Evolutionary conservation across 805 yeast genomes (phyloP).

Genomic region (Candida michaelii): DNA sequence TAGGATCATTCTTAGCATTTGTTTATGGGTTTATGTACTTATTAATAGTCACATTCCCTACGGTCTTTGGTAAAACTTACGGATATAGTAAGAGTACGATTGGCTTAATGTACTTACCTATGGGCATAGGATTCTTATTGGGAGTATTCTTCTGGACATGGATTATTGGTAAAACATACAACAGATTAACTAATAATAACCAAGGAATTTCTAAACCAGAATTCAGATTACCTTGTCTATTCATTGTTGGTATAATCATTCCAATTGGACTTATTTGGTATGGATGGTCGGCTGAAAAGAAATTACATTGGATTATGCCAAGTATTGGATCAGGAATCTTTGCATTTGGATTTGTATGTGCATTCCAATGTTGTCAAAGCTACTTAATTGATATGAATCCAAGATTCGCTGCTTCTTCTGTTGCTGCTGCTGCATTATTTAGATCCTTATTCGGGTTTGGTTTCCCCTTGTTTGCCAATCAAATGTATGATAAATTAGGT

Average conservation of each 20-base stretch:
- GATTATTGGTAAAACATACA: constrained; percentile 41
- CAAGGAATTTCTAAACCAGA: constrained; percentile 62
- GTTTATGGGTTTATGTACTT: constrained; percentile 66
- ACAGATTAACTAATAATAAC: constrained; percentile 37
- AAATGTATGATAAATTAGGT: constrained; percentile 56
- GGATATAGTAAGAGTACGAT: constrained; percentile 48
- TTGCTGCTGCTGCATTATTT: constrained; percentile 67
- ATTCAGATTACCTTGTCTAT: constrained; percentile 52
- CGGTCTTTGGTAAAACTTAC: constrained; percentile 47
- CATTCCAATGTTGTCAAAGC: constrained; percentile 66
- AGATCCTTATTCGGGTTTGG: constrained; percentile 67
- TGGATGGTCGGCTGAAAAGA: constrained; percentile 67
- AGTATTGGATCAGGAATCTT: constrained; percentile 59
- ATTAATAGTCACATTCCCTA: constrained; percentile 60
- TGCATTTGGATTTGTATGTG: constrained; percentile 58
- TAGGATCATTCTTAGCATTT: constrained; percentile 65
- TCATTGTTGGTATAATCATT: constrained; percentile 49
- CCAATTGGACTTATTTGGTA: constrained; percentile 67
- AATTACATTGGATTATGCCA: constrained; percentile 63
- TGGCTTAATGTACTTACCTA: constrained; percentile 59
- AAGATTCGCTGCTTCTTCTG: constrained; percentile 64
- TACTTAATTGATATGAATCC: constrained; percentile 74
- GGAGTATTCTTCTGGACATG: constrained; percentile 53
- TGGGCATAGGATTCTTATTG: constrained; percentile 53
- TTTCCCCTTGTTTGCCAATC: constrained; percentile 64